Conservation (phyloP, 139 green algal genomes). For the Monoraphidium neglectum region DNA sequence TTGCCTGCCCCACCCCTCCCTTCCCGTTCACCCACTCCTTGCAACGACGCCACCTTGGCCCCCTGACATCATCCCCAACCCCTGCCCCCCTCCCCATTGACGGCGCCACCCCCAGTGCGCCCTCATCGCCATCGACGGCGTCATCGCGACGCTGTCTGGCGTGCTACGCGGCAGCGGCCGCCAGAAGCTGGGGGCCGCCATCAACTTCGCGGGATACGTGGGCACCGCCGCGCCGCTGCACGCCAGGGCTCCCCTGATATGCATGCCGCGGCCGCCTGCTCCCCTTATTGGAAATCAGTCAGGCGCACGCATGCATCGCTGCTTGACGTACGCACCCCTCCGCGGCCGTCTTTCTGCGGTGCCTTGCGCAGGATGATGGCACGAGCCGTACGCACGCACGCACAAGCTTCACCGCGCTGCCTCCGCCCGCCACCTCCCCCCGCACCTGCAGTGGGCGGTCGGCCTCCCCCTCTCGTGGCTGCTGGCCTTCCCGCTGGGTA, state of each 20-base stretch:
- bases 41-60: too few species aligned
- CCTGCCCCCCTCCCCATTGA: too few species aligned
- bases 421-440: constrained; percentile 45
- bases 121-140: constrained; percentile 51
- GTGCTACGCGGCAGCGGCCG: constrained; percentile 46
- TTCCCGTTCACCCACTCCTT: too few species aligned
- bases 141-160: constrained; percentile 52
- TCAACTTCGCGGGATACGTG: constrained; percentile 33
- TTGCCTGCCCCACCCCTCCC: too few species aligned
- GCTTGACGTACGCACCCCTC: too few species aligned
- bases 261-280: not conserved
- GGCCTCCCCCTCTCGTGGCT: constrained; percentile 56
- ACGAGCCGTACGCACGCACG: too few species aligned
- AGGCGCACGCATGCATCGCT: too few species aligned
- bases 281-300: not conserved
- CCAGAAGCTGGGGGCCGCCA: constrained; percentile 32
- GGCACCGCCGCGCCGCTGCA: not conserved
- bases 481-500: constrained; percentile 43
- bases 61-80: too few species aligned
- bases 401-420: not conserved
- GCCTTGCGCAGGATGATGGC: too few species aligned
- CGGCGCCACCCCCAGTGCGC: too few species aligned
- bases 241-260: not conserved
- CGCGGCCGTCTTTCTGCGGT: too few species aligned
- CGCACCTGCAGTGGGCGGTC: constrained; percentile 55